These are phyloP conservation scores for Naganishia cerealis DNA, from an alignment of 1,284 basidiomycete species.

Conservation along the genomic window DNA sequence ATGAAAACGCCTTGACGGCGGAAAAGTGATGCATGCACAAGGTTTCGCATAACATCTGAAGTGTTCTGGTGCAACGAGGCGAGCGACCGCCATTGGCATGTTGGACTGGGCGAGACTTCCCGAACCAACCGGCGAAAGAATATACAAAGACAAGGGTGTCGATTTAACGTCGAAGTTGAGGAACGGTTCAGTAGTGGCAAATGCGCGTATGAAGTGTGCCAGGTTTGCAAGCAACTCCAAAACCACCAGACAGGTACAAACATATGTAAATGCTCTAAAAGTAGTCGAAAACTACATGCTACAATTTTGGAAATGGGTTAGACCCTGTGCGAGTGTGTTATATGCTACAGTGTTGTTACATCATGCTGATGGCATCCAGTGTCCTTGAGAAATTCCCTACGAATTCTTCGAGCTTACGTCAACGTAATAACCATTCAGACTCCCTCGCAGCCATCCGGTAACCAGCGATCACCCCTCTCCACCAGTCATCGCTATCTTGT, in stretches of 20 bases:
- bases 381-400: background rate
- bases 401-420: background rate
- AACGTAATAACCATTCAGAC: slow-evolving; percentile 17
- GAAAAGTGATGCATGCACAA: background rate
- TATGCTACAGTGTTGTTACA: slow-evolving; percentile 26
- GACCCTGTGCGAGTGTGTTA: slow-evolving; percentile 5
- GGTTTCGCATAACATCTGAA: background rate
- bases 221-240: too few species aligned
- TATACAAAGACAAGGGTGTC: too few species aligned
- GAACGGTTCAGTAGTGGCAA: too few species aligned
- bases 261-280: background rate
- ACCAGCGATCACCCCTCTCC: slow-evolving; percentile 18
- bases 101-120: too few species aligned
- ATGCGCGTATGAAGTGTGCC: too few species aligned
- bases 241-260: background rate
- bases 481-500: slow-evolving; percentile 18
- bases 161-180: too few species aligned
- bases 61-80: background rate
- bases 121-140: too few species aligned
- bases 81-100: too few species aligned
- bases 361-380: background rate
- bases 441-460: slow-evolving; percentile 11
- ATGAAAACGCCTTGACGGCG: slow-evolving; percentile 27
- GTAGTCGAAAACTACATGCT: slow-evolving; percentile 6
- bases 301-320: background rate